These are phyloP conservation scores for Chlorella sorokiniana DNA, from an alignment of 139 green algal species.

Conservation along the genomic window DNA sequence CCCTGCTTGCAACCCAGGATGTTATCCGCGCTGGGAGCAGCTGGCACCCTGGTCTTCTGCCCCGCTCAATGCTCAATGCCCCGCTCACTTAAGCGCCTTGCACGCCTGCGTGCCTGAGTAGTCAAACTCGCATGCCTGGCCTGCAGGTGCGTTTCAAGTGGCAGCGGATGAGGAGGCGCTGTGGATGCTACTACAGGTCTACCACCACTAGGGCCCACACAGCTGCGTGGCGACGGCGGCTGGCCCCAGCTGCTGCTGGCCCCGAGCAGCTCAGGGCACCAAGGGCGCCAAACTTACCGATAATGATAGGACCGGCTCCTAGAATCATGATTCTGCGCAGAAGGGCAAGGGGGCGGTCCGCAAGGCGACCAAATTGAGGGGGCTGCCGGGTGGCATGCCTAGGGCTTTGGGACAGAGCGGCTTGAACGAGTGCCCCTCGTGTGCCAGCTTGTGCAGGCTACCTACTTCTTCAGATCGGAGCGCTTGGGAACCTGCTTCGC, in stretches of 20 bases:
- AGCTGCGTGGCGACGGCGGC: no score
- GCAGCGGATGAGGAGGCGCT: neutral
- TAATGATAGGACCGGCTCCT: conserved; percentile 97
- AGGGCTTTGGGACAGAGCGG: conserved; percentile 5
- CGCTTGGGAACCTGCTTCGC: conserved; percentile 48
- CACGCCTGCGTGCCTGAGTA: conserved; percentile 98
- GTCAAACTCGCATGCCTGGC: conserved; percentile 98
- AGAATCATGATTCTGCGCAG: conserved; percentile 82
- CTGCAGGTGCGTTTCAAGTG: neutral
- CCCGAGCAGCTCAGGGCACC: no score
- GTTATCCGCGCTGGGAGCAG: neutral
- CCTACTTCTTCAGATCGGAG: conserved; percentile 78
- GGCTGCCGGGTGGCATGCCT: neutral
- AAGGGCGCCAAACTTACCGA: no score
- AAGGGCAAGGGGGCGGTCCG: neutral
- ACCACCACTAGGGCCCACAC: neutral
- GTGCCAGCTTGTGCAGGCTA: neutral
- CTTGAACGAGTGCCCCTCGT: no score
- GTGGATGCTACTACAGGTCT: neutral
- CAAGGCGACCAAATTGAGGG: neutral
- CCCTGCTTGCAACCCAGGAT: neutral
- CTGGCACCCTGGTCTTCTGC: neutral
- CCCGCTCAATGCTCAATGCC: no score
- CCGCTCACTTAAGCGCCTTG: conserved; percentile 91
- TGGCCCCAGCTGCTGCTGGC: no score